A percentile compares a stretch with the other conserved stretches of the same genome.
phyloP scores from a whole-genome alignment of 768 basidiomycete species.

The Collybiopsis confluens region DNA sequence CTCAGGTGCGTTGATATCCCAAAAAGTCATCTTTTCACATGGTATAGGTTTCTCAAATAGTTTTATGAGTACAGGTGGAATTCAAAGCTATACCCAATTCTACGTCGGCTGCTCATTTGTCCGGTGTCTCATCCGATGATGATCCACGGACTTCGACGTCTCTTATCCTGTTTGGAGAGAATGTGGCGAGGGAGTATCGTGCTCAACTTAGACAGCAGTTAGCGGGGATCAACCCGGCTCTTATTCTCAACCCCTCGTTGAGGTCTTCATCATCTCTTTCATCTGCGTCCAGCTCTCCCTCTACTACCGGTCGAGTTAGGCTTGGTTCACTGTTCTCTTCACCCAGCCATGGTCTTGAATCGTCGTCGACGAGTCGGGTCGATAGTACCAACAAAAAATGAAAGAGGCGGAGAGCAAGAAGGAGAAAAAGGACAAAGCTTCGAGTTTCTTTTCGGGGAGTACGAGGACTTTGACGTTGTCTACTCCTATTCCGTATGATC shows the following conservation, averaged over 20 bases:
- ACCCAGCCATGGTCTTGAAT: neutral
- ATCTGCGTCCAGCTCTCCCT: neutral
- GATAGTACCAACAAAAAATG: neutral
- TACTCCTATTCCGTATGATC: neutral
- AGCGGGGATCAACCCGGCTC: neutral
- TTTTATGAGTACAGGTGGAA: constrained; percentile 80
- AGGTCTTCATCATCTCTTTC: neutral
- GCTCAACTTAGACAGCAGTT: constrained; percentile 46
- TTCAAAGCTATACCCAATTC: constrained; percentile 63
- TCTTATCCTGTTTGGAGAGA: constrained; percentile 88
- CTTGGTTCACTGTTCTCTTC: neutral
- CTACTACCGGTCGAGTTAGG: neutral
- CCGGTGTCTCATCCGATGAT: neutral
- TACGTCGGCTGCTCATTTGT: neutral
- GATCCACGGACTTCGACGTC: constrained; percentile 72
- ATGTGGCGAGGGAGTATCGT: constrained; percentile 85
- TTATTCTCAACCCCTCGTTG: neutral
- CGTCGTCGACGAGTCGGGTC: neutral
- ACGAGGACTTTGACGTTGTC: neutral
- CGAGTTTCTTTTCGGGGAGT: neutral
- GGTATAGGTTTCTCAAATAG: neutral
- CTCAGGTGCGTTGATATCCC: constrained; percentile 61
- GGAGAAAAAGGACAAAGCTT: neutral
- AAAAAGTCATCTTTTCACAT: neutral
- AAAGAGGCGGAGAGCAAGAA: constrained; percentile 1